Evolutionary conservation across 2,329 filamentous ascomycete genomes (phyloP).

Genomic region (Epichloe coenophiala): DNA sequence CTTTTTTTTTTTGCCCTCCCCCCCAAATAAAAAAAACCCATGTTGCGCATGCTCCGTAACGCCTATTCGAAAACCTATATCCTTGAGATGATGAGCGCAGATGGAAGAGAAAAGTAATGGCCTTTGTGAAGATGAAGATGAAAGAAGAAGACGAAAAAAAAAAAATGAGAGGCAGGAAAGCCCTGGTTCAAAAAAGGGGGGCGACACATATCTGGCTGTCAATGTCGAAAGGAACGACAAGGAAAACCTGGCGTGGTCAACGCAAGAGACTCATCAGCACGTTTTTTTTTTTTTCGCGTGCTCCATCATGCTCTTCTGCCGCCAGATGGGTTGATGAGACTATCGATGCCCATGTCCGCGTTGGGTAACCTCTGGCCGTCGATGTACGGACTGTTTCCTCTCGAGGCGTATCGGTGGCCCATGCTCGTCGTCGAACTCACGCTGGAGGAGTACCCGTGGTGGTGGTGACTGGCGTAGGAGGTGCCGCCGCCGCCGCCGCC

Average conservation of each 20-base stretch:
- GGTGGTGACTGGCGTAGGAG: constrained; percentile 17
- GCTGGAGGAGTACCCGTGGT: constrained; percentile 38
- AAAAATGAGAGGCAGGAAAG: too few species aligned
- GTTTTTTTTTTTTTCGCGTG: neutral
- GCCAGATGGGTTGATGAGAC: constrained; percentile 40
- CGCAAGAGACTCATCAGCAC: too few species aligned
- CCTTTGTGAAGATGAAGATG: too few species aligned
- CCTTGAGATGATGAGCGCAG: too few species aligned
- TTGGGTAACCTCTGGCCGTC: constrained; percentile 35
- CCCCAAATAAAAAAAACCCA: too few species aligned
- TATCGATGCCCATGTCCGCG: constrained; percentile 47
- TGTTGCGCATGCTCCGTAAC: too few species aligned
- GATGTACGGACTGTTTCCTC: constrained; percentile 32
- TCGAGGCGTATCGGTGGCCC: constrained; percentile 20
- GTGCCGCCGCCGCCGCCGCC: constrained; percentile 10
- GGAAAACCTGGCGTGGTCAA: neutral
- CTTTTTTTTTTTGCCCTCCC: too few species aligned
- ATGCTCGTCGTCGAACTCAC: constrained; percentile 33
- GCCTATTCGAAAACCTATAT: too few species aligned
- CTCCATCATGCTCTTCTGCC: constrained; percentile 11
- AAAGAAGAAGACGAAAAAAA: too few species aligned
- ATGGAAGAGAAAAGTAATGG: too few species aligned
- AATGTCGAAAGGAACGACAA: neutral
- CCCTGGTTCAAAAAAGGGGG: too few species aligned
- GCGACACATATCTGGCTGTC: too few species aligned